Conservation (phyloP, 2,329 filamentous ascomycete species). For the Fonsecaea erecta region DNA sequence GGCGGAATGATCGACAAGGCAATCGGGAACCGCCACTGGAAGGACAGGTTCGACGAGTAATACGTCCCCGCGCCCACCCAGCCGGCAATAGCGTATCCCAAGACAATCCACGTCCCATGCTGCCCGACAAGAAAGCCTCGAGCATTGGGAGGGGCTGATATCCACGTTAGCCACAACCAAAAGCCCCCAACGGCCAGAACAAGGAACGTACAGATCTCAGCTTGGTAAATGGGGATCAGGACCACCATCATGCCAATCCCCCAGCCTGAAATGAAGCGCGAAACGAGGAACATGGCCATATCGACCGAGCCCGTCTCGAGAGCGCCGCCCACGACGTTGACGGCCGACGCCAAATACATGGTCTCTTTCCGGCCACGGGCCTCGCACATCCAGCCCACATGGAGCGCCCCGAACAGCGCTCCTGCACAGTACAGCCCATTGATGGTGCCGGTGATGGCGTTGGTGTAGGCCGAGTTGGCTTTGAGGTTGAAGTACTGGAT, state of each 20-base stretch:
- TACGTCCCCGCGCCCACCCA: conserved; percentile 55
- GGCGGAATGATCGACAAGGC: conserved; percentile 49
- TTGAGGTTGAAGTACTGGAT: conserved; percentile 55
- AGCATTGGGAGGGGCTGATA: conserved; percentile 27
- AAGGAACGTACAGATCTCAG: conserved; percentile 40
- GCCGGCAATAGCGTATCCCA: conserved; percentile 52
- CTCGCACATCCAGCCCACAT: conserved; percentile 30
- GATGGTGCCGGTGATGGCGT: conserved; percentile 45
- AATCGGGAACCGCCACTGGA: conserved; percentile 55
- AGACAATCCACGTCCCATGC: conserved; percentile 54
- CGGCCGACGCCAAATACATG: conserved; percentile 28
- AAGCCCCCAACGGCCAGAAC: background rate
- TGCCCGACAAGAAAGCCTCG: conserved; percentile 54
- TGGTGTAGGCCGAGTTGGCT: conserved; percentile 40
- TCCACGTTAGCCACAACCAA: background rate
- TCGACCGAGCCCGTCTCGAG: conserved; percentile 29
- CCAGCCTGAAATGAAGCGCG: conserved; percentile 29
- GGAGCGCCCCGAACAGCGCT: conserved; percentile 28
- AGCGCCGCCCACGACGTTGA: conserved; percentile 30
- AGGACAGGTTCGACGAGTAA: conserved; percentile 48
- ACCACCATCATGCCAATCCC: conserved; percentile 33
- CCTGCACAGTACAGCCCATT: conserved; percentile 33
- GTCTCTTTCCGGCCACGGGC: conserved; percentile 29
- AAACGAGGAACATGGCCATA: conserved; percentile 34
- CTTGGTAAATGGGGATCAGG: conserved; percentile 29